Evolutionary conservation across 2,329 filamentous ascomycete species (phyloP), one percentile per base, ranked within the genome.

Genomic region (Scorias spongiosa): DNA sequence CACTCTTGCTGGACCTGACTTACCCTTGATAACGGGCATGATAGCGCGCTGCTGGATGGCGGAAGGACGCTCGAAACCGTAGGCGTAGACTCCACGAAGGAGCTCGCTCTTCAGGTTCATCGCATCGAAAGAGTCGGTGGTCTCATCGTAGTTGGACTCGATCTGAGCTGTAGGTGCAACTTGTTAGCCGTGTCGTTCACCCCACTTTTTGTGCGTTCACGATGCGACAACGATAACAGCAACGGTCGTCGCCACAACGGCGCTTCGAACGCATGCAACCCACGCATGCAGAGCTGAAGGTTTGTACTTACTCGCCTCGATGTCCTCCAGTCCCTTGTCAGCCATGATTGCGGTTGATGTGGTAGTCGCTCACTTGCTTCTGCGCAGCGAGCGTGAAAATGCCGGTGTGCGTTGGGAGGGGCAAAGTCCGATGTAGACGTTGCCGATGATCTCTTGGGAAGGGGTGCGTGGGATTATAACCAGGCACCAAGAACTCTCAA

Each of bases 131-230:
- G 87, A 94, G 73, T 98, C 93, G 70, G 91, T 89, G 63, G 89
- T 88, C 79, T 96, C 88, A 78, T 98, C 91, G 75, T 96, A 98
- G 85, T 98, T 98, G 66, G 88, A 94, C 79, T 98, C 93, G 78
- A 98, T 98, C 75, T 93, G 87, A 71, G 82, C 89, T 94, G 67
- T 61, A 65, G 20, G 20, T 26, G 46, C 47, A 43, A 49, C 4
- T 26, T 44, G 29, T 42, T 36, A 42, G 49, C 54, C 42, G 30
- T 54, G 48, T 57, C 48, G 39, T 26, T 26, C 39, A 5, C 28
- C 32, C 29, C 12, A 30, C 37, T 26, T 26, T 26, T 26, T 3
- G 4, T 26, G 20, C 7, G 20, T 26, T 26, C 20, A 26, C 20
- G 20, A 26, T 26, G 20, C 20, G 20, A 26, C 20, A 26, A 7